Conservation (phyloP, 129 eudicot species). For the Scalesia atractyloides region DNA sequence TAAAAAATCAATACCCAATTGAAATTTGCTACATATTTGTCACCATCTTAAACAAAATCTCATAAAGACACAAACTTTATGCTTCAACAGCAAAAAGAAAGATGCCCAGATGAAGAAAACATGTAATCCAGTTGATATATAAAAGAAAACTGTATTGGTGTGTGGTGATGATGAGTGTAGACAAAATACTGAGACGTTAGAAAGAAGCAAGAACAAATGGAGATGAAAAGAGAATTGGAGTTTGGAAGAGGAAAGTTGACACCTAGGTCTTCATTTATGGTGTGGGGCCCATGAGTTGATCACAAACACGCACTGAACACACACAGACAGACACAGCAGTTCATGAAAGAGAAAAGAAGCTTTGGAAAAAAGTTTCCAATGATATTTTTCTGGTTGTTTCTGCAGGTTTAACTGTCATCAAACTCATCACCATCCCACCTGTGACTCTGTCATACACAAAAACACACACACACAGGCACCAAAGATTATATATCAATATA, state of each 20-base stretch:
- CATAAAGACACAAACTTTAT: slow-evolving; percentile 23
- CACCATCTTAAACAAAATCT: not conserved
- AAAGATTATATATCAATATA: not conserved
- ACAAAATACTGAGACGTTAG: slow-evolving; percentile 22
- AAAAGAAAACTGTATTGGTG: not conserved
- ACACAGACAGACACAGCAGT: slow-evolving; percentile 23
- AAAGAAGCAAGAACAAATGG: slow-evolving; percentile 31
- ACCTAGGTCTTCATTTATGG: slow-evolving; percentile 27
- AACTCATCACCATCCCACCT: slow-evolving; percentile 8
- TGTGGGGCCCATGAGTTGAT: slow-evolving; percentile 37
- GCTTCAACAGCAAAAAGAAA: slow-evolving; percentile 33
- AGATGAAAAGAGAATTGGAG: slow-evolving; percentile 18
- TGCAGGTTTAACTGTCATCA: slow-evolving; percentile 22
- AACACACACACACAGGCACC: slow-evolving; percentile 8
- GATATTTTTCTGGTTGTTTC: slow-evolving; percentile 25
- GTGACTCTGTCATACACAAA: slow-evolving; percentile 21
- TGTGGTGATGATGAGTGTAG: slow-evolving; percentile 18
- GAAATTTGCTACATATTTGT: not conserved
- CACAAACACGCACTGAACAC: slow-evolving; percentile 17
- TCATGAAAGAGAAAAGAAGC: slow-evolving; percentile 38
- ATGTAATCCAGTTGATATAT: slow-evolving; percentile 35
- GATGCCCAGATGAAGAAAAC: slow-evolving; percentile 39
- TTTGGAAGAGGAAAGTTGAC: slow-evolving; percentile 33
- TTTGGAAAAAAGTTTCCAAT: slow-evolving; percentile 36
- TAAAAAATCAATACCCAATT: slow-evolving; percentile 14